Conservation (phyloP, 257 asterid species). For the Avicennia marina region DNA sequence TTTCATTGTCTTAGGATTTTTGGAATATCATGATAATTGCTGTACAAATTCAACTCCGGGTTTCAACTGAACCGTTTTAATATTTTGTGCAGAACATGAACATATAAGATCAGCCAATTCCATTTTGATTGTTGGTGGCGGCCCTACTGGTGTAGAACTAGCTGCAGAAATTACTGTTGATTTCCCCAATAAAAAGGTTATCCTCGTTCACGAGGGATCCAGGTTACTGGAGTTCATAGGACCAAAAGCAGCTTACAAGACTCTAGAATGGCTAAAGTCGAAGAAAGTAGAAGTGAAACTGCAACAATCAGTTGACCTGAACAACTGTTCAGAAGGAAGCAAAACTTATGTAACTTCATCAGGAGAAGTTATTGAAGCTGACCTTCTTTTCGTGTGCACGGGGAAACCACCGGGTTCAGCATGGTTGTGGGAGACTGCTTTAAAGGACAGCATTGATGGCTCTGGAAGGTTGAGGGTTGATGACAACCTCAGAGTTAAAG, state of each 20-base stretch:
- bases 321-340: conserved; percentile 33
- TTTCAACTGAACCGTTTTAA: no score
- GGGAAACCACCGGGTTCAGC: conserved; percentile 65
- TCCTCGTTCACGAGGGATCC: conserved; percentile 61
- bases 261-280: conserved; percentile 63
- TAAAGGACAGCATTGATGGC: conserved; percentile 44
- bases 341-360: conserved; percentile 45
- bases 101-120: conserved; percentile 53
- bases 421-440: conserved; percentile 53
- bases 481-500: conserved; percentile 62
- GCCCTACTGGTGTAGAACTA: conserved; percentile 82
- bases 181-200: conserved; percentile 54
- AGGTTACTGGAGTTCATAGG: conserved; percentile 82
- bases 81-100: conserved; percentile 62
- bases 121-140: conserved; percentile 71
- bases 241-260: conserved; percentile 60
- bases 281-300: conserved; percentile 66
- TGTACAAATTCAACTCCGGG: no score
- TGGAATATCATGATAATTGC: no score
- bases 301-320: conserved; percentile 46
- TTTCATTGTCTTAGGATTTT: no score
- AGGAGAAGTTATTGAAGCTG: conserved; percentile 60
- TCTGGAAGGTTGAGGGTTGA: conserved; percentile 73
- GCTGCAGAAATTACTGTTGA: conserved; percentile 83
- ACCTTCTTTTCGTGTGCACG: conserved; percentile 63